phyloP scores from a whole-genome alignment of 352 stramenopile genomes.

The Pythium rhizo-oryzae region DNA sequence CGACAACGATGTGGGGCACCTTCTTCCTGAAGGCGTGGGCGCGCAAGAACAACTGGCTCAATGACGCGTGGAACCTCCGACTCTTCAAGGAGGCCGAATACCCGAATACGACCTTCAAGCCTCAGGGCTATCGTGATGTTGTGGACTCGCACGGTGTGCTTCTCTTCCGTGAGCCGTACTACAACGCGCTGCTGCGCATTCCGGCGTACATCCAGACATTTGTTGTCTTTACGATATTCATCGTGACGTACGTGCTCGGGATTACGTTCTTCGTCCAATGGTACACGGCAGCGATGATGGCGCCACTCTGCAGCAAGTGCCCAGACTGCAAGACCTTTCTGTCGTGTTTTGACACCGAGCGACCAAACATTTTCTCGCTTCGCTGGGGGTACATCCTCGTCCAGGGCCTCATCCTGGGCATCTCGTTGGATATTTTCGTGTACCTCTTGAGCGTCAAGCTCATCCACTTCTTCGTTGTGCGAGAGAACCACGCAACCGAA shows the following conservation, averaged over 20 bases:
- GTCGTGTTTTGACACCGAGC: slow-evolving; percentile 81
- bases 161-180: slow-evolving; percentile 84
- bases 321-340: slow-evolving; percentile 72
- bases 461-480: slow-evolving; percentile 79
- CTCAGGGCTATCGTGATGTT: slow-evolving; percentile 74
- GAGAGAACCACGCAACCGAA: slow-evolving; percentile 84
- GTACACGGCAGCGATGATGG: slow-evolving; percentile 89
- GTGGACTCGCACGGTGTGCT: slow-evolving; percentile 71
- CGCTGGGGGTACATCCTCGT: slow-evolving; percentile 86
- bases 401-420: slow-evolving; percentile 80
- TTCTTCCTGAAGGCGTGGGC: slow-evolving; percentile 80
- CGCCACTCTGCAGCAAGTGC: slow-evolving; percentile 77
- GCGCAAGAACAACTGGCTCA: slow-evolving; percentile 78
- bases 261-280: slow-evolving; percentile 89
- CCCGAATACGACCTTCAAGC: slow-evolving; percentile 77
- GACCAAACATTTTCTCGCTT: slow-evolving; percentile 68
- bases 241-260: slow-evolving; percentile 72
- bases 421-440: slow-evolving; percentile 85
- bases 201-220: slow-evolving; percentile 83
- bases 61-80: slow-evolving; percentile 82
- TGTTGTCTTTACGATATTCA: slow-evolving; percentile 79
- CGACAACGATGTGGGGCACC: slow-evolving; percentile 76
- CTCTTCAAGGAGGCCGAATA: slow-evolving; percentile 89
- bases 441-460: slow-evolving; percentile 86
- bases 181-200: slow-evolving; percentile 77